Evolutionary conservation across 129 eudicot genomes (phyloP).

Genomic region (Centella asiatica): DNA sequence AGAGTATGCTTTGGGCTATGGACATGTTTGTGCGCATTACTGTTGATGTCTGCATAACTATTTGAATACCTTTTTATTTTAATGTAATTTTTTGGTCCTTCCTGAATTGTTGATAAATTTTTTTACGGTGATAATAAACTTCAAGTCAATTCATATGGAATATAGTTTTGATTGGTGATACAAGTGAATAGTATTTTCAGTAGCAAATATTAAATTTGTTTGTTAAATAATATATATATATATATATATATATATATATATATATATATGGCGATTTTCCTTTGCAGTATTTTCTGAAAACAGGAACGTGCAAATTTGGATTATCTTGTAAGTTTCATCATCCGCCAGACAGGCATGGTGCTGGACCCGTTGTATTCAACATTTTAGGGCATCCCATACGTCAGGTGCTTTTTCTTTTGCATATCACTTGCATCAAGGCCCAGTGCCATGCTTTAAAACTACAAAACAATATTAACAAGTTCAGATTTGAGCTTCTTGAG

Average conservation of each 20-base stretch:
- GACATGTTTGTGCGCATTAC: too few species aligned
- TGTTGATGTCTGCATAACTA: too few species aligned
- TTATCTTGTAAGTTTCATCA: conserved; percentile 85
- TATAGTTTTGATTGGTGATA: too few species aligned
- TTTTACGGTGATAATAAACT: background rate
- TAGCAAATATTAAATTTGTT: background rate
- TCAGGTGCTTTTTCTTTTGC: conserved; percentile 48
- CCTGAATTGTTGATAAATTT: too few species aligned
- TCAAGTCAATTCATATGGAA: background rate
- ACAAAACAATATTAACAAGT: background rate
- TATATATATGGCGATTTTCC: conserved; percentile 12
- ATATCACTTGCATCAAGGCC: background rate
- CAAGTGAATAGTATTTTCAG: background rate
- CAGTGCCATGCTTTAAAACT: background rate
- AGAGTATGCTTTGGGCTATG: too few species aligned
- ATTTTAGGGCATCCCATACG: conserved; percentile 67
- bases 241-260: conserved; percentile 9
- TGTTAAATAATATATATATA: conserved; percentile 7
- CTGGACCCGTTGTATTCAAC: conserved; percentile 46
- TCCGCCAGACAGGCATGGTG: conserved; percentile 63
- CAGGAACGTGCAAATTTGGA: conserved; percentile 91
- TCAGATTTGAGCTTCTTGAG: background rate
- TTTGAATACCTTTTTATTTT: too few species aligned
- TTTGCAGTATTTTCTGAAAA: conserved; percentile 74
- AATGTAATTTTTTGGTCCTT: too few species aligned